Base-by-base conservation (phyloP, 495 filamentous ascomycete genomes). In the Lophiostoma macrostomum region DNA sequence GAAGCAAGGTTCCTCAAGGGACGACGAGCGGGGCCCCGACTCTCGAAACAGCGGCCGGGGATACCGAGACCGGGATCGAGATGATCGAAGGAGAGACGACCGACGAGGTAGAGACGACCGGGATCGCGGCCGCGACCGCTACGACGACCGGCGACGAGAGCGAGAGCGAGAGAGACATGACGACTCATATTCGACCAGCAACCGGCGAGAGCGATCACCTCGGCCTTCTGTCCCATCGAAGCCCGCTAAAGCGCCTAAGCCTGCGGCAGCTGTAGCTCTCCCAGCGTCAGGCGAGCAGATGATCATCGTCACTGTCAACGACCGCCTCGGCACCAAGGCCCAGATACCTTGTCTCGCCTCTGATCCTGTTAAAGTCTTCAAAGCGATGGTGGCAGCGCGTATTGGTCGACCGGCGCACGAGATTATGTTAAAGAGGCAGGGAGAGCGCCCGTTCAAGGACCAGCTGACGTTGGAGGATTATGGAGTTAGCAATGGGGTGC, bases 301-400 rank as follows among this genome's bases (percentile, higher is more conserved):
- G 86, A 96, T 95, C 47, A 79, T 93, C 19, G 90, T 96, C 13
- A 80, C 89, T 61, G 85, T 96, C 58, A 95, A 96, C 65, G 91
- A 96, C 71, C 80, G 91, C 22, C 73, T 96, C 19, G 90, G 90
- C 16, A 95, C 90, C 10, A 95, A 94, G 64, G 87, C 89, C 37
- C 81, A 85, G 38, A 90, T 96, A 53, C 91, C 90, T 0, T 94
- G 89, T 64, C 74, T 95, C 37, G 80, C 86, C 2, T 84, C 79
- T 14, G 90, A 96, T 69, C 80, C 80, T 22, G 84, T 95, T 52
- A 84, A 81, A 53, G 74, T 90, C 43, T 93, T 96, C 76, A 96
- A 96, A 69, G 83, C 87, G 34, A 82, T 88, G 74, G 89, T 96
- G 18, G 90, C 90, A 3, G 87, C 87, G 45, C 77, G 81, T 30